phyloP scores from a whole-genome alignment of 2,329 filamentous ascomycete species.

The Calycina herbarum region DNA sequence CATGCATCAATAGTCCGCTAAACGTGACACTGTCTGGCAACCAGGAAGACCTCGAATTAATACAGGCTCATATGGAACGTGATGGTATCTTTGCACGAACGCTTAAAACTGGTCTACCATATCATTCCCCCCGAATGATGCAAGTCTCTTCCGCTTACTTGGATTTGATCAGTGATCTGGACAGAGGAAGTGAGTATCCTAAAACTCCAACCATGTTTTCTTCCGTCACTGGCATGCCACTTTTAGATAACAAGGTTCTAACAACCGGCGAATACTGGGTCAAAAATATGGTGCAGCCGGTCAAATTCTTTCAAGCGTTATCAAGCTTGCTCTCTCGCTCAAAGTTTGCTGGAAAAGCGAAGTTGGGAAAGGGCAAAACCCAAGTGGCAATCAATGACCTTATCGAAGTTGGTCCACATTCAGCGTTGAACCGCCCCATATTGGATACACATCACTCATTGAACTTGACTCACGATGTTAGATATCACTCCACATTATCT shows the following conservation, averaged over 20 bases:
- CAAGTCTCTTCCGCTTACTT: not conserved
- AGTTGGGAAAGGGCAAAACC: not conserved
- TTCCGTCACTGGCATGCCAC: conserved; percentile 1
- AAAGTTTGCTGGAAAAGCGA: too few species aligned
- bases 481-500: conserved; percentile 41
- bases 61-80: conserved; percentile 14
- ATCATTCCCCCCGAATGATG: conserved; percentile 41
- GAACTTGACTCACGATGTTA: conserved; percentile 46
- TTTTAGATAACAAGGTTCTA: not conserved
- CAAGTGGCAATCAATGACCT: not conserved
- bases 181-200: not conserved
- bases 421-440: conserved; percentile 35
- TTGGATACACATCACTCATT: conserved; percentile 24
- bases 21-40: conserved; percentile 29
- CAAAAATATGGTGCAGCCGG: not conserved
- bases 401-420: conserved; percentile 39
- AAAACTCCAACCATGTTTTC: not conserved
- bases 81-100: conserved; percentile 37
- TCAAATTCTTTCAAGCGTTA: not conserved
- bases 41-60: conserved; percentile 5
- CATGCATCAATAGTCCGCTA: conserved; percentile 35
- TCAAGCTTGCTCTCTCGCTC: too few species aligned
- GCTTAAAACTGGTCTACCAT: conserved; percentile 42
- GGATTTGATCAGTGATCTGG: not conserved
- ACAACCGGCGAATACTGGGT: not conserved